A percentile compares a stretch with the other conserved stretches of the same genome.
Evolutionary conservation across 331 rosid genomes (phyloP).

Genomic region (Quercus phellos): DNA sequence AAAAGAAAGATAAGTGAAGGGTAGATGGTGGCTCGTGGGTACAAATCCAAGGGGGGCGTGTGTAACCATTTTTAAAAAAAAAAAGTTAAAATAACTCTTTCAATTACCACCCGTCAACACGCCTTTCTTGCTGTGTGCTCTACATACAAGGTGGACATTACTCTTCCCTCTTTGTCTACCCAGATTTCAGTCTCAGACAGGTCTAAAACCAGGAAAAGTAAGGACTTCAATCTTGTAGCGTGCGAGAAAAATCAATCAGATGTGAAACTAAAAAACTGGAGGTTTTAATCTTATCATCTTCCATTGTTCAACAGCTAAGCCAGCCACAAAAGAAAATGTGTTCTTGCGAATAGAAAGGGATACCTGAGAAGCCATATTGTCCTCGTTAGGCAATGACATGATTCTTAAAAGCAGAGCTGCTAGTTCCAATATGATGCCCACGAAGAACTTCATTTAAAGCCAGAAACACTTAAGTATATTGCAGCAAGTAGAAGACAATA

Average conservation of each 20-base stretch:
- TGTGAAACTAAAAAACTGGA: background rate
- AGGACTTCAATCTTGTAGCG: background rate
- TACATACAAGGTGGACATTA: background rate
- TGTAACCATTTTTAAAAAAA: background rate
- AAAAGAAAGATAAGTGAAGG: background rate
- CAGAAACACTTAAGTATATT: background rate
- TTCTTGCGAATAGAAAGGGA: slow-evolving; percentile 16
- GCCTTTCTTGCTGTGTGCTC: background rate
- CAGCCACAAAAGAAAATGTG: background rate
- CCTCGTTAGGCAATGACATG: slow-evolving; percentile 67
- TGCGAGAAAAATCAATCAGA: background rate
- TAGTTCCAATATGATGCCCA: slow-evolving; percentile 16
- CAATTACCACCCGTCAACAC: background rate
- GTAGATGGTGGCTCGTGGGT: too few species aligned
- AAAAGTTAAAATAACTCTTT: background rate
- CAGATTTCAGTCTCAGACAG: background rate
- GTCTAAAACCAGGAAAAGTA: background rate
- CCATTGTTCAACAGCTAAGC: slow-evolving; percentile 3
- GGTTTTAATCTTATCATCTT: background rate
- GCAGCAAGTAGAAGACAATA: slow-evolving; percentile 2
- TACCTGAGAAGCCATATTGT: slow-evolving; percentile 60
- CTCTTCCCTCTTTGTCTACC: slow-evolving; percentile 1
- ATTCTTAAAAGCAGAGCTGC: slow-evolving; percentile 23
- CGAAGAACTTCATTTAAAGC: slow-evolving; percentile 19
- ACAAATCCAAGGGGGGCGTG: too few species aligned